A percentile compares a stretch with the other conserved stretches of the same genome.
Conservation (phyloP, 495 filamentous ascomycete genomes). For the Daldinia grandis region DNA sequence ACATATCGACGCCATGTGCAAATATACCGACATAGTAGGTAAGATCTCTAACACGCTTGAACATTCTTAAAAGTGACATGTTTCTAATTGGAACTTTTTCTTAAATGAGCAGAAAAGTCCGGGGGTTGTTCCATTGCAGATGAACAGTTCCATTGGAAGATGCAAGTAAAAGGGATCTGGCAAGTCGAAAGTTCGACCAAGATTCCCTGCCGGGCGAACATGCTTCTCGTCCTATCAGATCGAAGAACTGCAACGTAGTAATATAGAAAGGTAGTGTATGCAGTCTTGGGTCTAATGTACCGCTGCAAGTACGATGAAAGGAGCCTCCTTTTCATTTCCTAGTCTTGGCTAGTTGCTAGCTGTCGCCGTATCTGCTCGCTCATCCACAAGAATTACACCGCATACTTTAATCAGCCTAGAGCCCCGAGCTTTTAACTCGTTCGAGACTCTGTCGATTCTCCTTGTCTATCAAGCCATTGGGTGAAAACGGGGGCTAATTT, state of each 20-base stretch:
- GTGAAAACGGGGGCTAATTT: slow-evolving; percentile 12
- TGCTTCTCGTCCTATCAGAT: slow-evolving; percentile 34
- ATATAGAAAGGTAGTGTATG: slow-evolving; percentile 10
- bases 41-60: not conserved
- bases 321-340: slow-evolving; percentile 39
- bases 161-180: slow-evolving; percentile 19
- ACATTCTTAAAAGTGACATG: not conserved
- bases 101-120: slow-evolving; percentile 21
- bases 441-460: slow-evolving; percentile 39
- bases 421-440: slow-evolving; percentile 25
- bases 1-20: not conserved
- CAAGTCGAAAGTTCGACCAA: slow-evolving; percentile 23
- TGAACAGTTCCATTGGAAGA: slow-evolving; percentile 23
- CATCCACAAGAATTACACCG: slow-evolving; percentile 10
- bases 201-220: slow-evolving; percentile 13
- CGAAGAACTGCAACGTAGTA: slow-evolving; percentile 18
- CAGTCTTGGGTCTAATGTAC: slow-evolving; percentile 13
- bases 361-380: slow-evolving; percentile 1
- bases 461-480: slow-evolving; percentile 31
- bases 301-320: slow-evolving; percentile 32
- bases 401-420: slow-evolving; percentile 6
- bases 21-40: no score
- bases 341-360: slow-evolving; percentile 1
- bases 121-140: slow-evolving; percentile 15
- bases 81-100: slow-evolving; percentile 15